phyloP scores from a whole-genome alignment of 2,329 filamentous ascomycete genomes.

The Seiridium cupressi region DNA sequence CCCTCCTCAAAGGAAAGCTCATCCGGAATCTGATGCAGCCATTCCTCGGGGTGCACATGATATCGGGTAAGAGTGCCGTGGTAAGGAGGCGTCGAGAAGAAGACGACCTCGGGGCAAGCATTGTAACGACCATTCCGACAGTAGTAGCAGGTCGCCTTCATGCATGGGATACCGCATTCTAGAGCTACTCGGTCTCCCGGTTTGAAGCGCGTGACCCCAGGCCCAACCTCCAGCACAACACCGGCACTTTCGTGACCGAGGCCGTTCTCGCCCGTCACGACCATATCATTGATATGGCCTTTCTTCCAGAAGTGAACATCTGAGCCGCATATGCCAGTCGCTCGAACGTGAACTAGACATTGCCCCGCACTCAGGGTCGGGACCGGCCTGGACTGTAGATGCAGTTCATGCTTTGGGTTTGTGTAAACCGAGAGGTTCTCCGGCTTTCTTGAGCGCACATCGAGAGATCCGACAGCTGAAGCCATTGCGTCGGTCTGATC shows the following conservation, averaged over 20 bases:
- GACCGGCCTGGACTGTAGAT: not conserved
- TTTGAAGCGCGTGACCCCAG: slow-evolving; percentile 11
- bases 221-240: slow-evolving; percentile 17
- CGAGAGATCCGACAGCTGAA: not conserved
- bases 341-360: slow-evolving; percentile 61
- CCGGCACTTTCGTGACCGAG: slow-evolving; percentile 22
- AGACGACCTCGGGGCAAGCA: slow-evolving; percentile 25
- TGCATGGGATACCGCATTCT: slow-evolving; percentile 34
- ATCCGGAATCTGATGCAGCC: slow-evolving; percentile 34
- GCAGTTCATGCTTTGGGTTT: not conserved
- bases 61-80: slow-evolving; percentile 36
- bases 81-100: slow-evolving; percentile 23
- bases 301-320: slow-evolving; percentile 30
- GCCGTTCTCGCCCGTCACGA: slow-evolving; percentile 25
- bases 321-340: slow-evolving; percentile 65
- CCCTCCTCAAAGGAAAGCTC: slow-evolving; percentile 37
- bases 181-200: slow-evolving; percentile 26
- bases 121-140: slow-evolving; percentile 38
- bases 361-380: not conserved
- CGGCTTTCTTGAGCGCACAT: not conserved
- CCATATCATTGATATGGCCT: slow-evolving; percentile 6
- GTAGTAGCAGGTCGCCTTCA: slow-evolving; percentile 25
- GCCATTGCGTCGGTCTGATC: not conserved
- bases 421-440: not conserved
- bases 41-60: slow-evolving; percentile 34